These are phyloP conservation scores for Lathyrus aphaca DNA, from an alignment of 306 rosid species.

Conservation along the genomic window DNA sequence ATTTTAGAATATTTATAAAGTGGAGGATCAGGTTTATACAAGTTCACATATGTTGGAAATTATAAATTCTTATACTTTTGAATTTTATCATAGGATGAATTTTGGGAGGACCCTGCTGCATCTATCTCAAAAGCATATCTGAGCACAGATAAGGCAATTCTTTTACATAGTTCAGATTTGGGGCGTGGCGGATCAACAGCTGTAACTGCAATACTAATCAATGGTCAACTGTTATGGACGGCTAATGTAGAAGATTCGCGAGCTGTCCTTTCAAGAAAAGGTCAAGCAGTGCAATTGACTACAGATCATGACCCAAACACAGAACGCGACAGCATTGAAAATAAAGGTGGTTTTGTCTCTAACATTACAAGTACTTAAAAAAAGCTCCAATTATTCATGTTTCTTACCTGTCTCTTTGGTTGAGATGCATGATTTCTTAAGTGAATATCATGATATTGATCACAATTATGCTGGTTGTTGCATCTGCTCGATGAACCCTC, in stretches of 20 bases:
- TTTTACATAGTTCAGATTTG: slow-evolving; percentile 77
- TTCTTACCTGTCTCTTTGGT: slow-evolving; percentile 19
- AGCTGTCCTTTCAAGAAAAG: slow-evolving; percentile 78
- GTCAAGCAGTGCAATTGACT: slow-evolving; percentile 78
- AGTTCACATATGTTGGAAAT: background rate
- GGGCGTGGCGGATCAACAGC: slow-evolving; percentile 95
- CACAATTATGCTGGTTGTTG: too few relatives aligned
- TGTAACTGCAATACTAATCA: slow-evolving; percentile 79
- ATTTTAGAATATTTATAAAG: background rate
- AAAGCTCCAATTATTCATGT: slow-evolving; percentile 7
- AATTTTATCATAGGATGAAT: slow-evolving; percentile 27
- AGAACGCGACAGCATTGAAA: slow-evolving; percentile 76
- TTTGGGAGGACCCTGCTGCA: slow-evolving; percentile 51
- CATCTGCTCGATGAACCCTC: too few relatives aligned
- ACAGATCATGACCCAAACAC: slow-evolving; percentile 82
- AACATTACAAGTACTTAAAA: slow-evolving; percentile 74
- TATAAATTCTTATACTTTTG: slow-evolving; percentile 28
- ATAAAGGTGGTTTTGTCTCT: slow-evolving; percentile 91
- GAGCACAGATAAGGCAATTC: slow-evolving; percentile 83
- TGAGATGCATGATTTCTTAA: too few relatives aligned
- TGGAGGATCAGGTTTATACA: background rate
- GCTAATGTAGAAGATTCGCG: slow-evolving; percentile 63
- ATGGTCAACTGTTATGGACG: slow-evolving; percentile 51
- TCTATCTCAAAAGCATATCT: slow-evolving; percentile 80
- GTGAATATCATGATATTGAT: too few relatives aligned